Base-by-base conservation (phyloP, 345 rosid species). In the Ceriops decandra region DNA sequence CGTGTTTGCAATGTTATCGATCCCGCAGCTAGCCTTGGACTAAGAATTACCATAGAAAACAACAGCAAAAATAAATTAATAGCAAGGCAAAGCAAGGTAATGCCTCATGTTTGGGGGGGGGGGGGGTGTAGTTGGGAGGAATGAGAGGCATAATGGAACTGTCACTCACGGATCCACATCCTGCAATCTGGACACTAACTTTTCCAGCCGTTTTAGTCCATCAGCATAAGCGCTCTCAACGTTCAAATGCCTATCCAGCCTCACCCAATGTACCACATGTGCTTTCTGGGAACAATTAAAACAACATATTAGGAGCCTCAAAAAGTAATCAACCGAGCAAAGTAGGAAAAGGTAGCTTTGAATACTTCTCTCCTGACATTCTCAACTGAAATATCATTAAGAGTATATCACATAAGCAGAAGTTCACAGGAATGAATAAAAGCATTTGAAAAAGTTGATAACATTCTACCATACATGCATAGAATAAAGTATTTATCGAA, bases 201-300 rank as follows among this genome's bases (percentile, higher is more conserved):
- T 77, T 15, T 76, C 81, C 79, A 88, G 72, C 30, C 71, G 80
- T 38, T 76, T 73, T 63, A 79, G 53, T 64, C 93, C 93, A 24
- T 82, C 76, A 6, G 33, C 13, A 64, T 84, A 88, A 68, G 93
- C 93, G 24, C 77, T 67, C 66, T 82, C 86, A 15, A 74, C 61
- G 5, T 83, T 72, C 7, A 85, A 76, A 73, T 82, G 33, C 63
- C 74, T 71, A 56, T 86, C 84, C 16, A 85, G 63, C 78, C 76
- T 75, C 74, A 86, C 91, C 93, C 89, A 86, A 56, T 86, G 91
- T 57, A 88, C 83, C 19, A 82, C 76, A 63, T 80, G 74, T 19
- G 73, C 86, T 86, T 71, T 88, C 93, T 86, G 78, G 62, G 8
- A 69, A 66, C 22, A 49, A 20, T 6, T 21, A 19, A 20, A 28